Conservation (phyloP, 495 filamentous ascomycete genomes). For the Durotheca rogersii region DNA sequence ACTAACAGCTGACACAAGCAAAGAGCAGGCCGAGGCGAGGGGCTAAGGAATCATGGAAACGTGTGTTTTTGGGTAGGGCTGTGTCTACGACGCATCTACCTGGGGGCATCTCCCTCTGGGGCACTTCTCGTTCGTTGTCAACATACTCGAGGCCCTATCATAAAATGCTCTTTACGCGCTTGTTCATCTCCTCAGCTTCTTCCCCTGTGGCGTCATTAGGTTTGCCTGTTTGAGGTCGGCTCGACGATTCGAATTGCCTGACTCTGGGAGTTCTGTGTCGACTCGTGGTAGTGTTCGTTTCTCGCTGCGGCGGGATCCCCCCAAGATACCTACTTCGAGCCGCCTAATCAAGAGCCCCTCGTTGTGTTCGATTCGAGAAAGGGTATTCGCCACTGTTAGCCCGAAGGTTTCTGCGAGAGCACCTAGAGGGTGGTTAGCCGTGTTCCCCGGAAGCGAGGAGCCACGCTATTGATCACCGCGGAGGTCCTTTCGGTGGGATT, state of each 20-base stretch:
- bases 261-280: no score
- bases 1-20: neutral
- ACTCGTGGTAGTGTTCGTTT: no score
- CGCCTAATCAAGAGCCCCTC: no score
- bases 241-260: no score
- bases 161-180: neutral
- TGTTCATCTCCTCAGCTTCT: neutral
- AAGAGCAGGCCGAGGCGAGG: neutral
- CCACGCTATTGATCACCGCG: neutral
- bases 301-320: no score
- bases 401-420: neutral
- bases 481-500: neutral
- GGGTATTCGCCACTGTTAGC: neutral
- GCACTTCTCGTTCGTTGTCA: neutral
- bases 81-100: no score
- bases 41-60: neutral
- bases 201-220: neutral
- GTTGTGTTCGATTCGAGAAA: neutral
- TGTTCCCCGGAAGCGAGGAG: neutral
- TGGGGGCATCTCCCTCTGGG: neutral
- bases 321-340: no score
- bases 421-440: neutral
- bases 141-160: no score
- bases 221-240: no score
- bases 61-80: neutral